Percentiles rank a stretch among this genome's conserved stretches.
Conservation (phyloP, 208 protist genomes). For the Leishmania braziliensis region DNA sequence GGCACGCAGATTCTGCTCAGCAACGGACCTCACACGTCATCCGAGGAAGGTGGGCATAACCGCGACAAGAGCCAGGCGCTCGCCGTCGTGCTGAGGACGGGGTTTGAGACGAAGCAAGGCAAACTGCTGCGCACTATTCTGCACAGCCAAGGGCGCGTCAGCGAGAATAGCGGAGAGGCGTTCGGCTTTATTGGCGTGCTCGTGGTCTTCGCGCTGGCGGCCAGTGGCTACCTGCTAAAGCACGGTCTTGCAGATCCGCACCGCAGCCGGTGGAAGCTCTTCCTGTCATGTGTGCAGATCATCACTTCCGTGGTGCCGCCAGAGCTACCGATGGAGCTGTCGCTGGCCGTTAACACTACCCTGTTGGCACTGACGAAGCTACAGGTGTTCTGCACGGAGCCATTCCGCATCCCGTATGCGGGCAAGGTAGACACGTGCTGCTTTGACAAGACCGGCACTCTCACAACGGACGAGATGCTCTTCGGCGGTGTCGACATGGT, state of each 20-base stretch:
- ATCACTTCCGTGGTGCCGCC: conserved; percentile 99
- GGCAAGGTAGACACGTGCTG: conserved; percentile 98
- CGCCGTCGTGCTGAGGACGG: conserved; percentile 98
- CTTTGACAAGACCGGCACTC: conserved; percentile 99
- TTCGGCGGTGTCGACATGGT: conserved; percentile 89
- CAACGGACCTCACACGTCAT: conserved; percentile 61
- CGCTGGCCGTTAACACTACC: conserved; percentile 98
- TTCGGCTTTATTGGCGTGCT: conserved; percentile 97
- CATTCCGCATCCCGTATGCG: conserved; percentile 99
- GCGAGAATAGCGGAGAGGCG: conserved; percentile 95
- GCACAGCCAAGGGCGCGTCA: conserved; percentile 94
- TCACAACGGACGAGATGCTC: conserved; percentile 96
- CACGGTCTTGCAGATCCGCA: conserved; percentile 83
- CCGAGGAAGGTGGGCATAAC: conserved; percentile 26
- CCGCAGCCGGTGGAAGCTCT: conserved; percentile 95
- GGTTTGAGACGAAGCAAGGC: conserved; percentile 98
- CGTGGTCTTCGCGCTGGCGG: conserved; percentile 96
- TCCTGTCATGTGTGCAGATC: conserved; percentile 98
- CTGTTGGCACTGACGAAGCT: conserved; percentile 92
- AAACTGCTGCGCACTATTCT: conserved; percentile 95
- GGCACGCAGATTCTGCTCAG: conserved; percentile 95
- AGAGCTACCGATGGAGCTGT: conserved; percentile 99
- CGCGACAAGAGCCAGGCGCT: conserved; percentile 59
- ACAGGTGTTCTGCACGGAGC: conserved; percentile 96
- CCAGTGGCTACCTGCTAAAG: conserved; percentile 95